Evolutionary conservation across 176 grass and related monocot species (phyloP), one percentile per base, ranked within the genome.

Genomic region (Phragmites australis): DNA sequence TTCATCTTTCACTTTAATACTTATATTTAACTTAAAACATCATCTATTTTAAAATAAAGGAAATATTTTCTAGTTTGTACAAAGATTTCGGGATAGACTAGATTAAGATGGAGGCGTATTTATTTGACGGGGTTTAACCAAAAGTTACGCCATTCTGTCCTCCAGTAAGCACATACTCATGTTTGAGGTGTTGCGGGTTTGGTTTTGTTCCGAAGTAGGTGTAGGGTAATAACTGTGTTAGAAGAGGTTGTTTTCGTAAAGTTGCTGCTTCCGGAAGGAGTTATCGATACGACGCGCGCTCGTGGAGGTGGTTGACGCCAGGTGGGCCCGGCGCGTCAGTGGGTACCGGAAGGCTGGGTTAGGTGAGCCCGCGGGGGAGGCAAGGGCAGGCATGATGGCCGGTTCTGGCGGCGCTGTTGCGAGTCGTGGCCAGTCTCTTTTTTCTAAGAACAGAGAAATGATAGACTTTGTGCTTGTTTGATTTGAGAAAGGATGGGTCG

Each of bases 281-380:
- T 21, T 4, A 14, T 18, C 53, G 11, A 56, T 71, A 65, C 66
- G 73, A 34, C 45, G 34, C 34, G 34, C 3, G 22, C 21, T 22
- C n/a, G 22, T 5, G n/a, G 16, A 30, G 51, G 34, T 41, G 1
- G 61, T 44, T 51, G 31, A 43, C 22, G 70, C 1, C 15, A 31
- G 15, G 80, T 67, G 40, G 81, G 80, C 0, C 75, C 68, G 17
- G 42, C 11, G 15, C 50, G 61, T 84, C 81, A 64, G 81, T 34
- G 81, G 22, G 50, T 60, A 88, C 81, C 43, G 59, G 51, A 79
- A 84, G 7, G 9, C 4, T 6, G 3, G 3, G 42, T 37, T 58
- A 9, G 50, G 75, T 78, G 80, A n/a, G 49, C 8, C 41, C 47
- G 59, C 13, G 63, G 21, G 49, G 11, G 74, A 11, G 22, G 34